Base-by-base conservation (phyloP, 2,329 filamentous ascomycete genomes). In the Monascus ruber region DNA sequence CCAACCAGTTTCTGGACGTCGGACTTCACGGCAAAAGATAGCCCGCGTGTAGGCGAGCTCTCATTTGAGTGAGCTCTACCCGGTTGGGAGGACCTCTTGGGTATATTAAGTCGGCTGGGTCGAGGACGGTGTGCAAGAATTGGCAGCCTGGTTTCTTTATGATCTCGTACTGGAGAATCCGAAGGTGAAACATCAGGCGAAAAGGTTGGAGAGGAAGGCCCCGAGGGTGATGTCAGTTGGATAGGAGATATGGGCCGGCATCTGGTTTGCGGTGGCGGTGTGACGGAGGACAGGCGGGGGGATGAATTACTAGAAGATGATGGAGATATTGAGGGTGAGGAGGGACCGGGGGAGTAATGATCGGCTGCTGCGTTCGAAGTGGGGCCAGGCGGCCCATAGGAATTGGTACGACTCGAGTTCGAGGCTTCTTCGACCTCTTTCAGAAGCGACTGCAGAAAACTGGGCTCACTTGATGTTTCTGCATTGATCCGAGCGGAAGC, bases 1-100 rank as follows among this genome's bases (percentile, higher is more conserved):
- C 85, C 84, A 50, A 96, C 91, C 64, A 96, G 86, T 50, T 80
- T 81, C 57, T 87, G 89, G 47, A 98, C 83, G 54, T 80, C 86
- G 49, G 85, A 80, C 61, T 98, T 98, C 46, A 85, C 83, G 46
- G 85, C 81, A 24, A 86, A 77, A 1, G 88, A 83, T 52, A 94
- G 74, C 5, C 66, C 66, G 28, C 82, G 77, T 2, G 72, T 74
- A 5, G 84, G 83, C n/a, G 84, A 87, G 1, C 71, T 69, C 34
- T 88, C 80, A 34, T 73, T 51, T 5, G 77, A 76, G 26, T 73
- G 52, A 29, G 54, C 45, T 38, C 47, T 42, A 37, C 46, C 40
- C 38, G 42, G 36, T 6, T 45, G 42, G 5, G 48, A 33, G 24
- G 51, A 46, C 31, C 50, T 46, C 28, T 51, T 47, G 32, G 53